phyloP scores from a whole-genome alignment of 2,329 filamentous ascomycete genomes.

The Diaporthe helianthi region DNA sequence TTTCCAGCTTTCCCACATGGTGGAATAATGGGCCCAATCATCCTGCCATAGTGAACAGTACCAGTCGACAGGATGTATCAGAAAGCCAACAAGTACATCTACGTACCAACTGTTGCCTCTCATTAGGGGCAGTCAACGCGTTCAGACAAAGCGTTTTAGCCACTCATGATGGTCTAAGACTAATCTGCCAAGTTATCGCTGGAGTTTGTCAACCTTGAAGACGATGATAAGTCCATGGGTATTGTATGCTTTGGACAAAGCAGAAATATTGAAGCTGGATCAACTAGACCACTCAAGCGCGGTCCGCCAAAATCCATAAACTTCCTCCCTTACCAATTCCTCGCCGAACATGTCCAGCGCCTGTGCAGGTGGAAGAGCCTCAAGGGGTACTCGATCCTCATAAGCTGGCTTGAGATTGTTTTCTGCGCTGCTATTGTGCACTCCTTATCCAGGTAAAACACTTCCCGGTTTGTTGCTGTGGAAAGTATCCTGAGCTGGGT shows the following conservation, averaged over 20 bases:
- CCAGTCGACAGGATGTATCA: no score
- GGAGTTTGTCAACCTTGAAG: not conserved
- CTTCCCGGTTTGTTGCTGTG: constrained; percentile 33
- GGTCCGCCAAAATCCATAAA: constrained; percentile 50
- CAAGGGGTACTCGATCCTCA: constrained; percentile 50
- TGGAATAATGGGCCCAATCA: not conserved
- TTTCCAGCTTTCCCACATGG: not conserved
- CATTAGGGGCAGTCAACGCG: no score
- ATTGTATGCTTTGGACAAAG: not conserved
- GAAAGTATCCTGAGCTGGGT: constrained; percentile 37
- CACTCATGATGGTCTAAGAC: not conserved
- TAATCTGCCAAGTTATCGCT: not conserved
- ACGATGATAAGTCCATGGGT: not conserved
- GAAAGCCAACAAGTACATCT: not conserved
- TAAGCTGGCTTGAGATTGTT: constrained; percentile 49
- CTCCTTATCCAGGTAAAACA: constrained; percentile 39
- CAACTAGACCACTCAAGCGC: not conserved
- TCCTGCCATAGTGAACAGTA: not conserved
- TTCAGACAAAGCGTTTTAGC: not conserved
- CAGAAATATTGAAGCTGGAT: not conserved
- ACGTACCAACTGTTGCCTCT: no score
- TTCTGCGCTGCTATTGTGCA: constrained; percentile 50
- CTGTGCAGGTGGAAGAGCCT: constrained; percentile 47
- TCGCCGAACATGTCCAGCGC: constrained; percentile 44
- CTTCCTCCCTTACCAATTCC: constrained; percentile 49